Percentiles rank a stretch among this genome's conserved stretches.
Evolutionary conservation across 2,329 filamentous ascomycete species (phyloP).

Genomic region (Penicillium sp.): DNA sequence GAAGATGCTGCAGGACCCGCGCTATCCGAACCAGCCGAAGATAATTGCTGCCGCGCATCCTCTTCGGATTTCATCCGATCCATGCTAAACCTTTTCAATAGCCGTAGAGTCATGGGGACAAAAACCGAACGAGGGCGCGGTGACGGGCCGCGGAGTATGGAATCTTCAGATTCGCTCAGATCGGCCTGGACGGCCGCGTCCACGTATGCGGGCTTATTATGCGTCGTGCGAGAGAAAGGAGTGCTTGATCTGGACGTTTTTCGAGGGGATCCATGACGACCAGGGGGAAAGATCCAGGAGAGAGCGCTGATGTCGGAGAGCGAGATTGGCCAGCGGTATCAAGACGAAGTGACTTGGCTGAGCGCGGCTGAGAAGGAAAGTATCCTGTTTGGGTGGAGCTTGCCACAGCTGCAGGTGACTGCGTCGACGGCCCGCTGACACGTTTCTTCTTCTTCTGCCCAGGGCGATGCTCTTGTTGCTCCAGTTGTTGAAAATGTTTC

Average conservation of each 20-base stretch:
- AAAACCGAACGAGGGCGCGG: conserved; percentile 31
- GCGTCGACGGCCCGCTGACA: conserved; percentile 53
- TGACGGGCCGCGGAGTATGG: conserved; percentile 11
- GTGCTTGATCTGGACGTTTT: conserved; percentile 32
- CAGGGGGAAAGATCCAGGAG: conserved; percentile 26
- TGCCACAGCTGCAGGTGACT: conserved; percentile 49
- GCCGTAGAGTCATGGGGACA: conserved; percentile 42
- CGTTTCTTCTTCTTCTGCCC: conserved; percentile 55
- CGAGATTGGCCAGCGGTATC: conserved; percentile 33
- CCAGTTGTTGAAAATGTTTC: conserved; percentile 60
- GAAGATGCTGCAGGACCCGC: conserved; percentile 15
- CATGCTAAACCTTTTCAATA: conserved; percentile 43
- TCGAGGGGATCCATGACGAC: conserved; percentile 28
- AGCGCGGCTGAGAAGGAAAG: conserved; percentile 15
- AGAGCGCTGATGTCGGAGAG: conserved; percentile 34
- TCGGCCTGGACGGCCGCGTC: conserved; percentile 46
- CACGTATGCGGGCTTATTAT: conserved; percentile 37
- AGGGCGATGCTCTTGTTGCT: conserved; percentile 52
- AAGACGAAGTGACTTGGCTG: conserved; percentile 29
- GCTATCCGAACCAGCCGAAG: conserved; percentile 16
- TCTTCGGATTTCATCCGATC: conserved; percentile 40
- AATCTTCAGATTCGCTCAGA: conserved; percentile 37
- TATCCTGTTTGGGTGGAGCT: conserved; percentile 37
- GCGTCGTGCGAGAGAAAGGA: conserved; percentile 25
- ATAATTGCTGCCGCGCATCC: conserved; percentile 20